Conservation (phyloP, 2,329 filamentous ascomycete species). For the Fusarium sublunatum region DNA sequence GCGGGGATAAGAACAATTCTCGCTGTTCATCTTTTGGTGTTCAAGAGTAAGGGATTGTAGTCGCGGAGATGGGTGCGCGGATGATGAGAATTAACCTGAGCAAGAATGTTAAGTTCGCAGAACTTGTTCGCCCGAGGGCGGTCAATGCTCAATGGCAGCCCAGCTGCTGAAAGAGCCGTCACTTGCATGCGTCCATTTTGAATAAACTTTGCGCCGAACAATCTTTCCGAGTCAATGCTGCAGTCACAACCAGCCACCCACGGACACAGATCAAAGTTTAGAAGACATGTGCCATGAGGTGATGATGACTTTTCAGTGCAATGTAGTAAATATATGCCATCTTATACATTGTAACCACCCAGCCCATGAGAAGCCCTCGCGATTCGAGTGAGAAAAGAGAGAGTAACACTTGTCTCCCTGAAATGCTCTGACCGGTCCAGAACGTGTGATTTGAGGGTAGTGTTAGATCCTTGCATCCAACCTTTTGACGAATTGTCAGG, state of each 20-base stretch:
- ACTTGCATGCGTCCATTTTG: slow-evolving; percentile 15
- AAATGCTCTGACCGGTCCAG: slow-evolving; percentile 29
- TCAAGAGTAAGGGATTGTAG: not conserved
- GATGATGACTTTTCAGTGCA: slow-evolving; percentile 14
- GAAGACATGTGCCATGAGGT: slow-evolving; percentile 11
- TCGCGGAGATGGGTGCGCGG: slow-evolving; percentile 8
- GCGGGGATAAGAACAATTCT: slow-evolving; percentile 15
- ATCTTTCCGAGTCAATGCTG: slow-evolving; percentile 7
- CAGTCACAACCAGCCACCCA: slow-evolving; percentile 1
- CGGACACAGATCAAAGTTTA: not conserved
- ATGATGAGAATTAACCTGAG: slow-evolving; percentile 11
- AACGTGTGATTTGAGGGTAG: slow-evolving; percentile 35
- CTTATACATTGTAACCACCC: slow-evolving; percentile 1
- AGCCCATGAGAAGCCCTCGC: slow-evolving; percentile 16
- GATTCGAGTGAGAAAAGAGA: slow-evolving; percentile 8
- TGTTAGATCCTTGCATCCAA: slow-evolving; percentile 33
- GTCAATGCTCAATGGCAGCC: slow-evolving; percentile 19
- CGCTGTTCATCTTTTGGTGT: slow-evolving; percentile 16
- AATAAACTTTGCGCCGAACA: slow-evolving; percentile 14
- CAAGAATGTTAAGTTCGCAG: slow-evolving; percentile 2
- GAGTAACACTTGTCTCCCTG: slow-evolving; percentile 35
- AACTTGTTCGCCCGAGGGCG: slow-evolving; percentile 24
- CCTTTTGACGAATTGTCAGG: slow-evolving; percentile 24
- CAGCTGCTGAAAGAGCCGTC: slow-evolving; percentile 7
- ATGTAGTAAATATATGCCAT: slow-evolving; percentile 2